Evolutionary conservation across 1,139 yeast genomes (phyloP).

Genomic region (Geotrichum armillariae): DNA sequence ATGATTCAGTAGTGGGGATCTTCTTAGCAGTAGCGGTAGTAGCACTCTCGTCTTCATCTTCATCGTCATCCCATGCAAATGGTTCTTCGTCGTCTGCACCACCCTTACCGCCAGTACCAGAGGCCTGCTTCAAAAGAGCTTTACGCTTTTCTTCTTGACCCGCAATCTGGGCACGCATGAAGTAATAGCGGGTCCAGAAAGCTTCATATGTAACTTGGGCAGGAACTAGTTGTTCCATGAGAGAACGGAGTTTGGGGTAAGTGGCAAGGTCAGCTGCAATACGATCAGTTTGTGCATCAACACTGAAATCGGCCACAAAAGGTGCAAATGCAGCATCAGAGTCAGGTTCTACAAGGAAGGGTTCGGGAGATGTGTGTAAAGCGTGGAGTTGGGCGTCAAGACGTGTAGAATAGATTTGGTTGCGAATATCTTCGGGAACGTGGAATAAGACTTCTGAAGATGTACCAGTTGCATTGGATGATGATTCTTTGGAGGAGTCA

Average conservation of each 20-base stretch:
- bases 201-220: constrained; percentile 51
- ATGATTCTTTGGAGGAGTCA: constrained; percentile 23
- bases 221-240: constrained; percentile 71
- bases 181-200: constrained; percentile 79
- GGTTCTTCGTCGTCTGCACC: constrained; percentile 64
- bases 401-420: constrained; percentile 49
- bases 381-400: constrained; percentile 59
- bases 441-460: constrained; percentile 45
- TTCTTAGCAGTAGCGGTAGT: constrained; percentile 3
- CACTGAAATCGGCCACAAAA: constrained; percentile 43
- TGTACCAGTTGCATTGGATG: constrained; percentile 35
- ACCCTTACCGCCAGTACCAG: constrained; percentile 50
- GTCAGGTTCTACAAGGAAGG: constrained; percentile 42
- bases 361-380: constrained; percentile 48
- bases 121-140: constrained; percentile 50
- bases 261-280: constrained; percentile 51
- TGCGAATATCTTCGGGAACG: constrained; percentile 42
- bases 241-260: constrained; percentile 54
- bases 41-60: constrained; percentile 36
- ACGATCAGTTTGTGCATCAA: constrained; percentile 52
- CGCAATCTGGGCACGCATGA: constrained; percentile 53
- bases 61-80: constrained; percentile 61
- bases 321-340: constrained; percentile 40
- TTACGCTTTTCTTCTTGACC: constrained; percentile 68
- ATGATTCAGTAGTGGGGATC: not conserved